A percentile compares a stretch with the other conserved stretches of the same genome.
These are phyloP conservation scores for Brassica napus DNA, from an alignment of 345 rosid species.

Conservation along the genomic window Da-Ae NC_063441.1:7890501-7891000, in stretches of 20 bases:
- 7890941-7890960: not conserved
- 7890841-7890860: not conserved
- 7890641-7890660: slow-evolving; percentile 1
- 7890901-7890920: slow-evolving; percentile 61
- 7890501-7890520: slow-evolving; percentile 21
- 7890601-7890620: slow-evolving; percentile 15
- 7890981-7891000: not conserved
- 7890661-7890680: not conserved
- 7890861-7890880: slow-evolving; percentile 88
- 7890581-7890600: not conserved
- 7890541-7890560: slow-evolving; percentile 35
- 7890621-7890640: slow-evolving; percentile 21
- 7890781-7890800: not conserved
- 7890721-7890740: slow-evolving; percentile 8
- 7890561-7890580: slow-evolving; percentile 19
- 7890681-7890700: not conserved
- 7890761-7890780: not conserved
- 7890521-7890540: slow-evolving; percentile 30
- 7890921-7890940: not conserved
- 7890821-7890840: not conserved
- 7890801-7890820: not conserved
- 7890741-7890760: not conserved
- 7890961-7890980: not conserved
- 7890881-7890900: slow-evolving; percentile 92
- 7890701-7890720: not conserved